Conservation (phyloP, 2,329 filamentous ascomycete species). For the Fusarium acutatum region DNA sequence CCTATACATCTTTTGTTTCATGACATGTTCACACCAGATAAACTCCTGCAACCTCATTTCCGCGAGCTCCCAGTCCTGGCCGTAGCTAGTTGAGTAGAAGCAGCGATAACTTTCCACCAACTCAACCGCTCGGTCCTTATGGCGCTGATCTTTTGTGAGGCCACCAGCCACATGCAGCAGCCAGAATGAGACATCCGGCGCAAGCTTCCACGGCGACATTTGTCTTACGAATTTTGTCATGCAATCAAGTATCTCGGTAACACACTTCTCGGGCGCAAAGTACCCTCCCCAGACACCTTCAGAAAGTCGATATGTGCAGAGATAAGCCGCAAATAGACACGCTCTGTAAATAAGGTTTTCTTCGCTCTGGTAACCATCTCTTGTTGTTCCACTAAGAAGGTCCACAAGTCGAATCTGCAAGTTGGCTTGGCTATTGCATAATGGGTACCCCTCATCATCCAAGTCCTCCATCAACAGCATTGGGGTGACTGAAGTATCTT, state of each 20-base stretch:
- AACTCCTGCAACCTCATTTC: background rate
- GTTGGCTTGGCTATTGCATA: background rate
- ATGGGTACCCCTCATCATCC: background rate
- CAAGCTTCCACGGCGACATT: conserved; percentile 2
- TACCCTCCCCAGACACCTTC: background rate
- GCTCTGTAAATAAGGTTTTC: background rate
- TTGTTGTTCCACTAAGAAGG: background rate
- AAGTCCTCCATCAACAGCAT: background rate
- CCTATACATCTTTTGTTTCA: accelerated
- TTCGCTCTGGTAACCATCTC: no score
- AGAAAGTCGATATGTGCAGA: conserved; percentile 9
- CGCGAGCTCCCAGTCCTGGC: background rate
- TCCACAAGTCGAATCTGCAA: background rate
- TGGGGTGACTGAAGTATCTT: accelerated
- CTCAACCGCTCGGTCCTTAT: accelerated
- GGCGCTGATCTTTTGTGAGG: background rate
- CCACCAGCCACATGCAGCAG: background rate
- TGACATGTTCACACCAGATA: background rate
- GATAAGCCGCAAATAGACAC: conserved; percentile 1
- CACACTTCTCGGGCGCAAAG: background rate
- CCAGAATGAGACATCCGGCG: background rate
- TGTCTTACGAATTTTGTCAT: background rate
- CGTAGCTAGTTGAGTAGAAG: background rate
- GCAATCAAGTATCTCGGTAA: background rate
- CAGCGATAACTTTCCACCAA: background rate